A percentile compares a stretch with the other conserved stretches of the same genome.
Evolutionary conservation across 2,329 filamentous ascomycete genomes (phyloP).

Genomic region (Colletotrichum viniferum): DNA sequence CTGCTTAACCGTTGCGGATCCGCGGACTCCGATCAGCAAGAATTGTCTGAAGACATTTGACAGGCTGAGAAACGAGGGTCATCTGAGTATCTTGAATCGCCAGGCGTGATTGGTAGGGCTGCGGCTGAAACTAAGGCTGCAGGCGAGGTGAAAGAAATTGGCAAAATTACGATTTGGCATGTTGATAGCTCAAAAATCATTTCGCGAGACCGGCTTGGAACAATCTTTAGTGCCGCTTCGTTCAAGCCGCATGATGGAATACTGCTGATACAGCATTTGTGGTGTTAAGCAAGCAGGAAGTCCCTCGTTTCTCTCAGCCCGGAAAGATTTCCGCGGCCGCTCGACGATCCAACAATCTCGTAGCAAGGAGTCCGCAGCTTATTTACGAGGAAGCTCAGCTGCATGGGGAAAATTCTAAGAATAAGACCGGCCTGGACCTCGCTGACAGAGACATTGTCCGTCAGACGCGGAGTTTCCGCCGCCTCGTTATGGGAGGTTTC

Average conservation of each 20-base stretch:
- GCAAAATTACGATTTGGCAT: not conserved
- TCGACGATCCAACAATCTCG: not conserved
- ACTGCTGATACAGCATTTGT: not conserved
- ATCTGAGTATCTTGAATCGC: not conserved
- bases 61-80: not conserved
- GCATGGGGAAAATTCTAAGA: not conserved
- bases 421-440: not conserved
- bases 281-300: not conserved
- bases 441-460: not conserved
- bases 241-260: not conserved
- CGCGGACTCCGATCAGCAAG: not conserved
- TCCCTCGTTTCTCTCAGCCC: not conserved
- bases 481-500: not conserved
- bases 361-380: not conserved
- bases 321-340: not conserved
- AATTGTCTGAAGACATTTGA: not conserved
- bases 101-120: not conserved
- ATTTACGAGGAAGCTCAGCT: not conserved
- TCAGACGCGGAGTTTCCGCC: not conserved
- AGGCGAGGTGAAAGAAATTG: not conserved
- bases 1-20: not conserved
- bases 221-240: not conserved
- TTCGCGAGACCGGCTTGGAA: not conserved
- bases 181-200: not conserved
- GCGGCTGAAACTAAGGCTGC: not conserved